phyloP scores from a whole-genome alignment of 2,329 filamentous ascomycete genomes.

The Lomentospora prolificans region DNA sequence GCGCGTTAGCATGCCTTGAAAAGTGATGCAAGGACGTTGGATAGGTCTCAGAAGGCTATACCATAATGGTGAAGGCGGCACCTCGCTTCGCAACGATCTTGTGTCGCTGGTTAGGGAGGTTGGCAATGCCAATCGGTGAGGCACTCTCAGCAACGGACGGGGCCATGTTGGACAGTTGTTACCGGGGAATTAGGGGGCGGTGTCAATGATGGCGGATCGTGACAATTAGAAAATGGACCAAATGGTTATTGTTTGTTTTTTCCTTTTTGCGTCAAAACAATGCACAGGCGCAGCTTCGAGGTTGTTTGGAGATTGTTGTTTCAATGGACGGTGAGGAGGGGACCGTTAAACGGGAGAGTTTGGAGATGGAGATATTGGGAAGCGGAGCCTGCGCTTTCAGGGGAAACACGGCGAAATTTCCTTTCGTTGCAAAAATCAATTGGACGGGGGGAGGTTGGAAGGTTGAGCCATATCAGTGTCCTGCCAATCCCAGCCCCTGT shows the following conservation, averaged over 20 bases:
- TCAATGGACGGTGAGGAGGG: constrained; percentile 4
- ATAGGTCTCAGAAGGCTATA: constrained; percentile 30
- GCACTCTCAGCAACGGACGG: constrained; percentile 47
- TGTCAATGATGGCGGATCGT: constrained; percentile 3
- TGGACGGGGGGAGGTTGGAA: constrained; percentile 1
- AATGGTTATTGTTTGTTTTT: not conserved
- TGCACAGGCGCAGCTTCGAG: constrained; percentile 3
- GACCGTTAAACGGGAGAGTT: constrained; percentile 7
- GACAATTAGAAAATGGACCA: constrained; percentile 2
- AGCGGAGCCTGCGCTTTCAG: constrained; percentile 15
- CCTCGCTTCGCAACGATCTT: constrained; percentile 75
- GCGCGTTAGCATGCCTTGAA: constrained; percentile 3
- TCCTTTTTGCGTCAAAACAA: constrained; percentile 4
- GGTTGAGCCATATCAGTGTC: constrained; percentile 11
- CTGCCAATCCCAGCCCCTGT: constrained; percentile 8
- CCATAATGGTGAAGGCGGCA: constrained; percentile 99
- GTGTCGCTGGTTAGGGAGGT: constrained; percentile 64
- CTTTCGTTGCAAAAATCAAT: constrained; percentile 8
- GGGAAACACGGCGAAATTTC: constrained; percentile 15
- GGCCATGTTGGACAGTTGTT: constrained; percentile 40
- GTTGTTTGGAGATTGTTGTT: constrained; percentile 4
- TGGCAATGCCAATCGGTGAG: constrained; percentile 64
- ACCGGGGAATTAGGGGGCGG: not conserved
- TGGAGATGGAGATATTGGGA: constrained; percentile 12
- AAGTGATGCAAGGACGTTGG: not conserved